Conservation (phyloP, 2,329 filamentous ascomycete genomes). For the Trichoderma arundinaceum region DNA sequence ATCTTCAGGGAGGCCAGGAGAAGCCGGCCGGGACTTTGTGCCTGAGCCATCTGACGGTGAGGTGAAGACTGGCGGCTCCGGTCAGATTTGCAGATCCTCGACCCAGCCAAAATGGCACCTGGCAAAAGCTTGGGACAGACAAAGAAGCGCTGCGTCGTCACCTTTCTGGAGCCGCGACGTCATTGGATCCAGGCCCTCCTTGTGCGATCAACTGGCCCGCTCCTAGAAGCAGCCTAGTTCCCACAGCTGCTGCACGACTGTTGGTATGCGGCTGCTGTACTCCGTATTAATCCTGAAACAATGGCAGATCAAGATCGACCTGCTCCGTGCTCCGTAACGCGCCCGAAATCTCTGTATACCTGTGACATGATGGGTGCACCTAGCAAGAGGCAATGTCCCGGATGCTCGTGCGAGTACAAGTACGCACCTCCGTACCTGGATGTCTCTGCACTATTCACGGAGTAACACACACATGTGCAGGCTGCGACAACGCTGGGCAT, state of each 20-base stretch:
- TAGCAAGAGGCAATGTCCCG: background rate
- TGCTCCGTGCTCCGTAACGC: constrained; percentile 28
- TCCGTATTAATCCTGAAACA: constrained; percentile 35
- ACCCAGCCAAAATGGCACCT: background rate
- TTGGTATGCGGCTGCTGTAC: constrained; percentile 18
- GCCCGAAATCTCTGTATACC: constrained; percentile 15
- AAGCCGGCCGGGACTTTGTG: constrained; percentile 7
- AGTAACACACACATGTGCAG: background rate
- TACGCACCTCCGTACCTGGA: too few species aligned
- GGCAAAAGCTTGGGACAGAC: background rate
- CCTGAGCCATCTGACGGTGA: constrained; percentile 18
- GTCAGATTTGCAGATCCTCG: constrained; percentile 31
- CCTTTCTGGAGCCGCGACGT: constrained; percentile 26
- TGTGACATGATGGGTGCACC: constrained; percentile 18
- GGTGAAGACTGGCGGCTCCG: background rate
- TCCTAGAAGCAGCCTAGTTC: constrained; percentile 23
- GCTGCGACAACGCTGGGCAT: constrained; percentile 9
- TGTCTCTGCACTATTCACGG: background rate
- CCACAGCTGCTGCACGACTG: constrained; percentile 17
- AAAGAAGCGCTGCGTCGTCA: constrained; percentile 28
- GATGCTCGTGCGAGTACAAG: background rate
- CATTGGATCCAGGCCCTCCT: constrained; percentile 27
- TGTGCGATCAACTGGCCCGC: constrained; percentile 27
- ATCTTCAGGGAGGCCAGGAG: constrained; percentile 32
- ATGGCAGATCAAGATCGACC: constrained; percentile 38